Conservation (phyloP, 768 basidiomycete genomes). For the Mycena olivaceomarginata region DNA sequence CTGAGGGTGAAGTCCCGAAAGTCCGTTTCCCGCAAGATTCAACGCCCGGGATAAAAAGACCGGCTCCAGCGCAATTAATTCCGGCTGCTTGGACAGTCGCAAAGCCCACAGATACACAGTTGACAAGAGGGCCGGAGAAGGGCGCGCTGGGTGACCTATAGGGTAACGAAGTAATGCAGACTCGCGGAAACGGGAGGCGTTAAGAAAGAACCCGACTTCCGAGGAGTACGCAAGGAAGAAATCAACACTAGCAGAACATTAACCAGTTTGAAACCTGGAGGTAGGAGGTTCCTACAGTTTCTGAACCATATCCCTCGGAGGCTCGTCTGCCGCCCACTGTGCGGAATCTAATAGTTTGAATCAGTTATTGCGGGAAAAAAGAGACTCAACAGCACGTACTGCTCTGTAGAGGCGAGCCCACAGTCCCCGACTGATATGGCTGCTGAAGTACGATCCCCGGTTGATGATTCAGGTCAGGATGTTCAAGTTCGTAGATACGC, state of each 20-base stretch:
- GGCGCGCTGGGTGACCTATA: constrained; percentile 57
- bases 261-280: neutral
- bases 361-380: neutral
- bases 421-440: neutral
- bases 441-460: neutral
- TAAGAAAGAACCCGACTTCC: constrained; percentile 76
- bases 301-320: constrained; percentile 29
- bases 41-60: constrained; percentile 64
- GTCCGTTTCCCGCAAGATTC: constrained; percentile 57
- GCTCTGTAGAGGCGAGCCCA: neutral
- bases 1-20: constrained; percentile 63
- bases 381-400: neutral
- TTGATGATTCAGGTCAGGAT: constrained; percentile 49
- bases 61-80: constrained; percentile 52
- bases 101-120: constrained; percentile 62
- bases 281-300: constrained; percentile 52
- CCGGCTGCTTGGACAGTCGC: constrained; percentile 52
- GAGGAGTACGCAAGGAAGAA: constrained; percentile 68
- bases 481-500: constrained; percentile 68
- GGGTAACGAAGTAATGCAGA: constrained; percentile 56
- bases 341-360: neutral
- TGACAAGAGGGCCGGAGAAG: constrained; percentile 59
- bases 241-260: constrained; percentile 51
- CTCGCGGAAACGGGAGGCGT: constrained; percentile 66
- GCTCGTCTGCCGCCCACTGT: constrained; percentile 13